These are phyloP conservation scores for Helicostylum pulchrum DNA, from an alignment of 192 early-diverging fungal genomes.

Conservation along the genomic window DNA sequence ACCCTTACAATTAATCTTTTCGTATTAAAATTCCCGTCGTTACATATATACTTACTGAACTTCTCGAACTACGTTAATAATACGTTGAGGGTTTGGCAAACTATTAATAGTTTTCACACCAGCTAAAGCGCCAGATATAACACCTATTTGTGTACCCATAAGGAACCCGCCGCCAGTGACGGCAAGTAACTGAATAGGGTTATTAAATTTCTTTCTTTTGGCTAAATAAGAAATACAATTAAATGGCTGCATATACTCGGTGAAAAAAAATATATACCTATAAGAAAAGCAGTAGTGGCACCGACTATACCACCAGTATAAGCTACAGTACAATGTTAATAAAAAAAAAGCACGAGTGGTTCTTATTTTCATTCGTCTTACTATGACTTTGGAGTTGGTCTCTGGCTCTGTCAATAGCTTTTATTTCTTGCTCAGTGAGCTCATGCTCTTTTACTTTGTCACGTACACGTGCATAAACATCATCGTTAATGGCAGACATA, in stretches of 20 bases:
- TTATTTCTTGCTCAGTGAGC: slow-evolving; percentile 30
- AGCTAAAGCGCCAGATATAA: slow-evolving; percentile 31
- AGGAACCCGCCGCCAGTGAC: slow-evolving; percentile 31
- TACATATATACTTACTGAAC: slow-evolving; percentile 29
- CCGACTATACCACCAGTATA: slow-evolving; percentile 26
- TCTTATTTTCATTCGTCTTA: slow-evolving; percentile 9
- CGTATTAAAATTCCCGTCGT: background rate
- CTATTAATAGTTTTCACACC: slow-evolving; percentile 27
- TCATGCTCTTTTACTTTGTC: slow-evolving; percentile 23
- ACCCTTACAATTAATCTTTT: background rate
- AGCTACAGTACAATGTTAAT: slow-evolving; percentile 2
- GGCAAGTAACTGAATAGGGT: slow-evolving; percentile 22
- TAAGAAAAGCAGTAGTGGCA: slow-evolving; percentile 19
- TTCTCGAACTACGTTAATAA: slow-evolving; percentile 31
- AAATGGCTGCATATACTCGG: background rate
- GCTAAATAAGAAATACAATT: background rate
- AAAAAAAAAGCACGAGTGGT: background rate
- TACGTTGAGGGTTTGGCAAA: slow-evolving; percentile 25
- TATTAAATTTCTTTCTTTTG: slow-evolving; percentile 18
- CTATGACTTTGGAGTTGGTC: slow-evolving; percentile 24
- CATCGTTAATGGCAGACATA: slow-evolving; percentile 28
- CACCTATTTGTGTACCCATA: slow-evolving; percentile 37
- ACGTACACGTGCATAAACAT: slow-evolving; percentile 19
- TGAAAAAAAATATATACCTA: slow-evolving; percentile 12
- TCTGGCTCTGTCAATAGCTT: slow-evolving; percentile 28